Conservation (phyloP, 2,329 filamentous ascomycete species). For the Pestalotiopsis sp. region DNA sequence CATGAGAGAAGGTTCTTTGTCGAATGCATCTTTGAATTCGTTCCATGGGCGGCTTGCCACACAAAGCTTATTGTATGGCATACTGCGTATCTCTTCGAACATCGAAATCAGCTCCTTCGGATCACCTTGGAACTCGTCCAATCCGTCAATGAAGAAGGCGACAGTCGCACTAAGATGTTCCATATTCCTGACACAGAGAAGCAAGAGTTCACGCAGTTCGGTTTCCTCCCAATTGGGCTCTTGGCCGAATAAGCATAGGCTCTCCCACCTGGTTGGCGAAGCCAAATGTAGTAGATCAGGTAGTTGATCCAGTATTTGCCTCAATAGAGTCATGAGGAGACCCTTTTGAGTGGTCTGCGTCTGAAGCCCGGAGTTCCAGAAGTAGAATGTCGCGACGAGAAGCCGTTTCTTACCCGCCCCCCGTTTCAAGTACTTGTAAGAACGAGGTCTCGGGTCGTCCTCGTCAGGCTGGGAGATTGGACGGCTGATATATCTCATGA, state of each 20-base stretch:
- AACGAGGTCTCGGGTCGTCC: too few relatives aligned
- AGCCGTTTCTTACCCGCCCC: too few relatives aligned
- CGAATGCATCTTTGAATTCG: not conserved
- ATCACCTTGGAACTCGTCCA: not conserved
- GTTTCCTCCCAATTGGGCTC: not conserved
- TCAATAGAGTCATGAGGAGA: not conserved
- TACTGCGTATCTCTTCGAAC: not conserved
- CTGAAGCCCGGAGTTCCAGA: not conserved
- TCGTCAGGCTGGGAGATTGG: too few relatives aligned
- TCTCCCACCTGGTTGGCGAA: not conserved
- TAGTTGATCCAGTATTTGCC: not conserved
- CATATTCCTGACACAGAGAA: not conserved
- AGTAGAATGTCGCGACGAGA: not conserved
- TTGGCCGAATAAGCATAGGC: not conserved
- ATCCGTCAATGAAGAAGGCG: not conserved
- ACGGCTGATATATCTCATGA: too few relatives aligned
- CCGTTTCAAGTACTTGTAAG: too few relatives aligned
- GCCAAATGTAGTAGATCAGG: not conserved
- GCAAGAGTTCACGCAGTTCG: not conserved
- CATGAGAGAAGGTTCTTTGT: not conserved
- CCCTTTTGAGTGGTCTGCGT: not conserved
- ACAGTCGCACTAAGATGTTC: not conserved
- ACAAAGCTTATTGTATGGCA: not conserved
- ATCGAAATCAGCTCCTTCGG: not conserved
- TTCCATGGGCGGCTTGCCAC: not conserved